These are phyloP conservation scores for Parathielavia hyrcaniae DNA, from an alignment of 495 filamentous ascomycete genomes.

Conservation along the genomic window DNA sequence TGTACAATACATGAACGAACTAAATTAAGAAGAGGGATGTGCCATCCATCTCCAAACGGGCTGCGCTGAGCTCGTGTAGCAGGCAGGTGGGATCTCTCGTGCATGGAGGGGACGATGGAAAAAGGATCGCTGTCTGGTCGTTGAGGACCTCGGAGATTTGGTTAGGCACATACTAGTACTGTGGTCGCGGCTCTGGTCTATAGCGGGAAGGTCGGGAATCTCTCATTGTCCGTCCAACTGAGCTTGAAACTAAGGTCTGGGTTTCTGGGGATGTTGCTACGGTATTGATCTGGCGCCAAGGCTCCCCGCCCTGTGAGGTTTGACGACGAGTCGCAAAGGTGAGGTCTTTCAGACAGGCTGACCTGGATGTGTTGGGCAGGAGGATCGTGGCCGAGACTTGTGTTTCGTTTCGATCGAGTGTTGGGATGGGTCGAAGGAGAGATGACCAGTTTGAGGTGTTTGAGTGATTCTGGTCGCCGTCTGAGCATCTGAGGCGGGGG, in stretches of 20 bases:
- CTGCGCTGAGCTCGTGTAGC: not conserved
- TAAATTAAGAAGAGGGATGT: too few relatives aligned
- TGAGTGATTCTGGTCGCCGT: not conserved
- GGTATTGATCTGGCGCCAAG: not conserved
- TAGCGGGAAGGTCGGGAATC: conserved; percentile 10
- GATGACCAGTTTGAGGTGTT: not conserved
- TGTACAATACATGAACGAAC: too few relatives aligned
- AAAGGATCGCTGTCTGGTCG: not conserved
- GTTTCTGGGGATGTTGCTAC: too few relatives aligned
- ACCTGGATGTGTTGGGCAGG: not conserved
- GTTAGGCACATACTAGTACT: conserved; percentile 14
- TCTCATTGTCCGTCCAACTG: not conserved
- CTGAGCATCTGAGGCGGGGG: not conserved
- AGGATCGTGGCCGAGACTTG: not conserved
- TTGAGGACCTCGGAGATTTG: not conserved
- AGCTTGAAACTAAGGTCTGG: not conserved
- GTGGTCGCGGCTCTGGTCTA: conserved; percentile 4
- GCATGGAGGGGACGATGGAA: not conserved
- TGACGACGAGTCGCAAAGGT: not conserved
- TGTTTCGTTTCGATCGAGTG: not conserved
- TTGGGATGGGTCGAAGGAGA: not conserved
- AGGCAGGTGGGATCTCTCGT: not conserved
- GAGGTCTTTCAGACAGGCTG: not conserved
- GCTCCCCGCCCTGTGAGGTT: not conserved
- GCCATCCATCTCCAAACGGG: not conserved